Percentiles rank a stretch among this genome's conserved stretches.
Evolutionary conservation across 495 filamentous ascomycete genomes (phyloP).

Genomic region (Apiosordaria backusii): DNA sequence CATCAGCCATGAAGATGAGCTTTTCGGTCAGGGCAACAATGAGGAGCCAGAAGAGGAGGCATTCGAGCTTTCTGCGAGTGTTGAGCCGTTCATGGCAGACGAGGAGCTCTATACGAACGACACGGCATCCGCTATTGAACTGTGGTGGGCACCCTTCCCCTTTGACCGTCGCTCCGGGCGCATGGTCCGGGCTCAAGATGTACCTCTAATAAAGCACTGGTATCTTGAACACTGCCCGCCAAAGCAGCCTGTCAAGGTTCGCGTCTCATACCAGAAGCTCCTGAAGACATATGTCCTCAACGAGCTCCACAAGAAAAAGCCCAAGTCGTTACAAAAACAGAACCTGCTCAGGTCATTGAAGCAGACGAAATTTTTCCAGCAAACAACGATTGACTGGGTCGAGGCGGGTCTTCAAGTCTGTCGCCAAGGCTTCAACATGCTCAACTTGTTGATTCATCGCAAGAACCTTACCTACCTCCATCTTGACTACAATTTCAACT

Average conservation of each 20-base stretch:
- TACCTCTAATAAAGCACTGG: slow-evolving; percentile 97
- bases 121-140: slow-evolving; percentile 84
- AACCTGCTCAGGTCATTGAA: slow-evolving; percentile 85
- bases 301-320: slow-evolving; percentile 88
- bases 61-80: slow-evolving; percentile 75
- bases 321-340: slow-evolving; percentile 94
- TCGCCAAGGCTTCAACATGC: slow-evolving; percentile 98
- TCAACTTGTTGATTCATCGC: slow-evolving; percentile 94
- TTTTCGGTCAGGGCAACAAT: slow-evolving; percentile 80
- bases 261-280: slow-evolving; percentile 99
- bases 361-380: slow-evolving; percentile 98
- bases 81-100: slow-evolving; percentile 85
- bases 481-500: slow-evolving; percentile 99
- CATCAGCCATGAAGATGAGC: slow-evolving; percentile 88
- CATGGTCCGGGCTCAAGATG: slow-evolving; percentile 96
- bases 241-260: slow-evolving; percentile 88
- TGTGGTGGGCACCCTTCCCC: slow-evolving; percentile 98
- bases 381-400: slow-evolving; percentile 99
- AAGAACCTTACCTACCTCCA: slow-evolving; percentile 99
- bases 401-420: slow-evolving; percentile 98
- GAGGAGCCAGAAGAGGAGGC: slow-evolving; percentile 74
- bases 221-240: slow-evolving; percentile 93
- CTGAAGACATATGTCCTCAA: slow-evolving; percentile 97
- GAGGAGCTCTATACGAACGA: slow-evolving; percentile 88
- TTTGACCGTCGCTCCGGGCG: slow-evolving; percentile 96